phyloP scores from a whole-genome alignment of 441 rosid species.

The Gossypium gossypioides region DNA sequence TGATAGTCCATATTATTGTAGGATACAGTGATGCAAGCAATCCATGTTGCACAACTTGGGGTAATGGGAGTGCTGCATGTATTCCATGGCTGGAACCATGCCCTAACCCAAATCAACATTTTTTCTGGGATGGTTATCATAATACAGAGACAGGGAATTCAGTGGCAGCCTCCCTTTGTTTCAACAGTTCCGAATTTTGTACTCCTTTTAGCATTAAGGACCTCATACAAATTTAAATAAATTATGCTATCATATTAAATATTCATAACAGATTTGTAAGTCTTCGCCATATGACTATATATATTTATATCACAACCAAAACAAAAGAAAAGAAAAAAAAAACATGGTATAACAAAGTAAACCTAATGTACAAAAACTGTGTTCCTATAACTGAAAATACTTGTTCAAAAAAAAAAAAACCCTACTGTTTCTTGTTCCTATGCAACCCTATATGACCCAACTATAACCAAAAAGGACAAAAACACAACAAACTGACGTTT shows the following conservation, averaged over 20 bases:
- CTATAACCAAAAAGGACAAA: neutral
- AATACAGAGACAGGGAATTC: conserved; percentile 24
- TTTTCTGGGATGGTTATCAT: conserved; percentile 42
- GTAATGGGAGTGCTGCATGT: conserved; percentile 37
- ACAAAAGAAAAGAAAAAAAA: neutral
- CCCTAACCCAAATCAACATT: conserved; percentile 15
- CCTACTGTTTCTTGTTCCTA: neutral
- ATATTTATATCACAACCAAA: neutral
- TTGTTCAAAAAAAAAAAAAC: neutral
- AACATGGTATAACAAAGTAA: neutral
- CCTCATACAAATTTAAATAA: conserved; percentile 1
- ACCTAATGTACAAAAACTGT: neutral
- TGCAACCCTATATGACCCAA: neutral
- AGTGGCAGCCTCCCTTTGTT: conserved; percentile 10
- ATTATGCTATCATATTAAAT: too few relatives aligned
- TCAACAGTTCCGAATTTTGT: conserved; percentile 7
- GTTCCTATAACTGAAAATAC: neutral
- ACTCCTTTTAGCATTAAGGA: conserved; percentile 9
- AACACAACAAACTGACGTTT: neutral
- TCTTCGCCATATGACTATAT: neutral
- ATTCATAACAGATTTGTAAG: neutral
- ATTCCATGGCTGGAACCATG: conserved; percentile 29
- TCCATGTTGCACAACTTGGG: conserved; percentile 41
- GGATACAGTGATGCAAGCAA: conserved; percentile 29
- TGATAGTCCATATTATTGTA: neutral